phyloP scores from a whole-genome alignment of 495 filamentous ascomycete species.

The Penicillium ochrochloron region DNA sequence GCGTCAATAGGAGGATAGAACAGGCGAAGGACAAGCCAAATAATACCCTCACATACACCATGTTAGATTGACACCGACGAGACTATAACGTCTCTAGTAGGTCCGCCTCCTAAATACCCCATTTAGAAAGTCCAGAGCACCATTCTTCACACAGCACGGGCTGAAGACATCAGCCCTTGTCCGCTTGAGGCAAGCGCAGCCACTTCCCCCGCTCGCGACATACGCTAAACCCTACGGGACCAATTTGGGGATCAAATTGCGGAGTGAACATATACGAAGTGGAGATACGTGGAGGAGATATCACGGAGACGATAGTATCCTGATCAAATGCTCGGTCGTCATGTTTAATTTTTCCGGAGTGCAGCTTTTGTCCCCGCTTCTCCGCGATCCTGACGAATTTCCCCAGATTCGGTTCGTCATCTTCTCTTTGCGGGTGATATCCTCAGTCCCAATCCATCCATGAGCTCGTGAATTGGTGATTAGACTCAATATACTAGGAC shows the following conservation, averaged over 20 bases:
- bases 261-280: neutral
- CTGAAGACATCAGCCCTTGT: neutral
- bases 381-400: neutral
- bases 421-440: neutral
- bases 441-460: neutral
- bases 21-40: neutral
- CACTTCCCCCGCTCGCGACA: neutral
- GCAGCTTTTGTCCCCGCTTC: slow-evolving; percentile 1
- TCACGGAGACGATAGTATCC: neutral
- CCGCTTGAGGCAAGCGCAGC: slow-evolving; percentile 5
- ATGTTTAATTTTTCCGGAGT: slow-evolving; percentile 3
- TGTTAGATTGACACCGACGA: neutral
- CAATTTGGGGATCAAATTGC: neutral
- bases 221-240: neutral
- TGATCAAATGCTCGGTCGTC: neutral
- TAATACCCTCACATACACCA: neutral
- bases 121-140: neutral
- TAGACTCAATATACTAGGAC: neutral
- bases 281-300: neutral
- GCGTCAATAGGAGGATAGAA: neutral
- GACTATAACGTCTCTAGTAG: neutral
- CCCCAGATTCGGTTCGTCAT: slow-evolving; percentile 3
- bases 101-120: neutral
- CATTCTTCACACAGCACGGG: slow-evolving; percentile 3
- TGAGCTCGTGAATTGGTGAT: neutral